phyloP scores from a whole-genome alignment of 108 stramenopile species.

The Cyclotella atomus region DNA sequence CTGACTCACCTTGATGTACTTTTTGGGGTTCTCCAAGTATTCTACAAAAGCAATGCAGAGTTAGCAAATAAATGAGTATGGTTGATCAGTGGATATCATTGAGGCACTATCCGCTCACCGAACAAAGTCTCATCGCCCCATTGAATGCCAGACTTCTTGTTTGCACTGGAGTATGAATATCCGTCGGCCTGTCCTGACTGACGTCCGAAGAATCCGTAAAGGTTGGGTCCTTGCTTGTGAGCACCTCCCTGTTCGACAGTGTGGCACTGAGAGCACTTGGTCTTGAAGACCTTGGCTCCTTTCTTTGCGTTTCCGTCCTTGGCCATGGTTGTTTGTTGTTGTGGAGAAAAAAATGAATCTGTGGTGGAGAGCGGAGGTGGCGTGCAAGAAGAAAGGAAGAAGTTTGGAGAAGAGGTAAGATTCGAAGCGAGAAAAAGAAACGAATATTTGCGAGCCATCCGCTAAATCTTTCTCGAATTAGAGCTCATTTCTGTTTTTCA shows the following conservation, averaged over 20 bases:
- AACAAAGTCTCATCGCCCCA: slow-evolving; percentile 96
- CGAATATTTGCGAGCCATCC: too few species aligned
- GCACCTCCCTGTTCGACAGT: slow-evolving; percentile 96
- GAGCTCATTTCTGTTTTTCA: too few species aligned
- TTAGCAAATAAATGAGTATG: background rate
- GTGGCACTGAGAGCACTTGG: slow-evolving; percentile 99
- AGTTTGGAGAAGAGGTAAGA: too few species aligned
- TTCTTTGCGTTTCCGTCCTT: slow-evolving; percentile 80
- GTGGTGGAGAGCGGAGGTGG: too few species aligned
- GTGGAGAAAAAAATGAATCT: too few species aligned
- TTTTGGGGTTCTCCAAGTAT: slow-evolving; percentile 98
- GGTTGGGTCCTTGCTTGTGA: slow-evolving; percentile 99
- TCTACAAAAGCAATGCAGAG: slow-evolving; percentile 59
- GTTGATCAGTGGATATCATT: too few species aligned
- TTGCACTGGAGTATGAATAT: slow-evolving; percentile 97
- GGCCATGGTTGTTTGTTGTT: slow-evolving; percentile 64
- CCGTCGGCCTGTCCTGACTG: slow-evolving; percentile 95
- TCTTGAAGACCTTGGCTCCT: slow-evolving; percentile 95
- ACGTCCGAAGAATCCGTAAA: slow-evolving; percentile 98
- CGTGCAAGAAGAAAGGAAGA: too few species aligned
- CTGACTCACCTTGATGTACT: slow-evolving; percentile 99
- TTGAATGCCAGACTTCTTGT: slow-evolving; percentile 96
- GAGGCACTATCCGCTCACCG: background rate
- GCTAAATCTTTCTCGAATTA: too few species aligned
- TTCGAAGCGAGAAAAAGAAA: too few species aligned